Percentiles rank a stretch among this genome's conserved stretches.
These are phyloP conservation scores for Wallacemonas sp. DNA, from an alignment of 208 protist genomes.

Conservation along the genomic window DNA sequence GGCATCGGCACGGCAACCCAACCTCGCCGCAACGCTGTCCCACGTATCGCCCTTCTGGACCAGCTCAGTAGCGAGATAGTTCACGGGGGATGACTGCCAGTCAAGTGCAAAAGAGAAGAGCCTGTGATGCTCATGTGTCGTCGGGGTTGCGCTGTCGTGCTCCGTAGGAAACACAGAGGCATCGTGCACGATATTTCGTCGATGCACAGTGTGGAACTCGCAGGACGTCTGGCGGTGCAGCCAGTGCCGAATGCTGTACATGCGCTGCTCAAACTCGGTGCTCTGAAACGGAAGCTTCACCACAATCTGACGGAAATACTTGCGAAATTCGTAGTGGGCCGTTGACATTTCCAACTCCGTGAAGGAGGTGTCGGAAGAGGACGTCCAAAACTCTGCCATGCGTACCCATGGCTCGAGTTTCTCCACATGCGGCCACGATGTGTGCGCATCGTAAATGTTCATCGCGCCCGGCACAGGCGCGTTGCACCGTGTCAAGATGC, in stretches of 20 bases:
- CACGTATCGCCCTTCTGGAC: slow-evolving; percentile 66
- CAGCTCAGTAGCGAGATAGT: slow-evolving; percentile 48
- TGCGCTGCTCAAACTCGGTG: slow-evolving; percentile 88
- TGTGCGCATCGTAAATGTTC: slow-evolving; percentile 81
- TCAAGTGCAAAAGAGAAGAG: slow-evolving; percentile 90
- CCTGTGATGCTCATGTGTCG: slow-evolving; percentile 87
- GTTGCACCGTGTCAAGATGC: slow-evolving; percentile 83
- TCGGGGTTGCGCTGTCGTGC: slow-evolving; percentile 55
- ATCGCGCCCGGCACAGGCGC: slow-evolving; percentile 68
- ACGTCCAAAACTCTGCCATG: slow-evolving; percentile 89
- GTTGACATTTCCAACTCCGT: slow-evolving; percentile 89
- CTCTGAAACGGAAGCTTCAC: slow-evolving; percentile 89
- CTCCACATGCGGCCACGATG: slow-evolving; percentile 86
- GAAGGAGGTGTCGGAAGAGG: slow-evolving; percentile 82
- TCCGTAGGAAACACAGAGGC: slow-evolving; percentile 74
- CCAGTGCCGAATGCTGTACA: slow-evolving; percentile 89
- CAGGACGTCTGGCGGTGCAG: slow-evolving; percentile 83
- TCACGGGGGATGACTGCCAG: slow-evolving; percentile 79
- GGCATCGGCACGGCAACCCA: slow-evolving; percentile 56
- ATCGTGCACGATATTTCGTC: slow-evolving; percentile 86
- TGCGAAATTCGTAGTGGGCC: slow-evolving; percentile 89
- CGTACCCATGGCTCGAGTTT: slow-evolving; percentile 87
- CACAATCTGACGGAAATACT: slow-evolving; percentile 86
- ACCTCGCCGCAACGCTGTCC: slow-evolving; percentile 43
- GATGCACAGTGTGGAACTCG: slow-evolving; percentile 87